Evolutionary conservation across 257 asterid genomes (phyloP).

Genomic region (Nicotiana benthamiana): DNA sequence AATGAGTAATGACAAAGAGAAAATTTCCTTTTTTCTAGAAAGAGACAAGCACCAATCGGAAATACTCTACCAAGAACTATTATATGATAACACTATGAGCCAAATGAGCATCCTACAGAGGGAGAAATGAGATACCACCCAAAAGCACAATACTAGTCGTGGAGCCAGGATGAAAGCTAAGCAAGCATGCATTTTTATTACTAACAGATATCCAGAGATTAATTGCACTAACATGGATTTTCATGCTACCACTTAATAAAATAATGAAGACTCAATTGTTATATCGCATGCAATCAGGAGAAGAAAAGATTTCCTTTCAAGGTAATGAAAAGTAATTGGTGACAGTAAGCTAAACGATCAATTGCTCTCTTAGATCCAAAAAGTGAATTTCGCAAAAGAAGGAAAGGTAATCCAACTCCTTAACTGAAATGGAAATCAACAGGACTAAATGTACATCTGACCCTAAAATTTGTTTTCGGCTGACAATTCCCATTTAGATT

Average conservation of each 20-base stretch:
- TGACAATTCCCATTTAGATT: too few relatives aligned
- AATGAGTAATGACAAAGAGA: not conserved
- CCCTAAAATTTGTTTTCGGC: not conserved
- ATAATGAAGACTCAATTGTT: not conserved
- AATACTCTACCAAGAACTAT: not conserved
- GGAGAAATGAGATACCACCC: not conserved
- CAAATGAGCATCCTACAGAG: not conserved
- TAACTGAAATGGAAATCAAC: not conserved
- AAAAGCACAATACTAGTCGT: not conserved
- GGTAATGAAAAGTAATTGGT: not conserved
- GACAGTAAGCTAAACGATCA: too few relatives aligned
- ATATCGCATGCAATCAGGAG: not conserved
- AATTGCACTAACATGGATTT: not conserved
- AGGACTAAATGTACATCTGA: not conserved
- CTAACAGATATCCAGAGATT: not conserved
- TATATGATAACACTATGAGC: not conserved
- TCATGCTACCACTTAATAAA: not conserved
- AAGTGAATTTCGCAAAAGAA: too few relatives aligned
- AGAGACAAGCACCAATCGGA: not conserved
- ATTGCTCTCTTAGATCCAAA: too few relatives aligned
- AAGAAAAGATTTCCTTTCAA: not conserved
- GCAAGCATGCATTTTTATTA: not conserved
- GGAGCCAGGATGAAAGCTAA: not conserved
- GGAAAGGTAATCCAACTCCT: too few relatives aligned
- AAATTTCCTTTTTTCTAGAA: not conserved